Percentiles rank a stretch among this genome's conserved stretches.
These are phyloP conservation scores for Metarhizium humberi DNA, from an alignment of 2,329 filamentous ascomycete species.

Conservation along the genomic window DNA sequence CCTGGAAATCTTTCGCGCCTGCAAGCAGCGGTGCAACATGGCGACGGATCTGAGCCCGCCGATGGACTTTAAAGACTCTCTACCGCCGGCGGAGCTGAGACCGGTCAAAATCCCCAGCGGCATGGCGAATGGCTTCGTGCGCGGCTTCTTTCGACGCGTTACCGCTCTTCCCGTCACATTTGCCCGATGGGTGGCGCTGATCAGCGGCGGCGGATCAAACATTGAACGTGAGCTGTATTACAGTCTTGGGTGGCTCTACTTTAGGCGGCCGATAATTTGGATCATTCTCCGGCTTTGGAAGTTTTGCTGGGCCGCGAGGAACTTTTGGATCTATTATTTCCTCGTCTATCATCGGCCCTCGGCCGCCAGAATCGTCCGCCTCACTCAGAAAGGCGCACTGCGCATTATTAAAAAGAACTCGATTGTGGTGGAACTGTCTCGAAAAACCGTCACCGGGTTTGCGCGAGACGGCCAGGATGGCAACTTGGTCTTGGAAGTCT, in stretches of 20 bases:
- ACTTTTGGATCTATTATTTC: slow-evolving; percentile 21
- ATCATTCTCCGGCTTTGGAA: slow-evolving; percentile 21
- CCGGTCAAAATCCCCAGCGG: background rate
- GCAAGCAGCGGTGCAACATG: background rate
- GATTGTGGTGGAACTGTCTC: background rate
- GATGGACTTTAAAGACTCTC: background rate
- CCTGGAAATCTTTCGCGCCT: background rate
- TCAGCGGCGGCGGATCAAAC: slow-evolving; percentile 24
- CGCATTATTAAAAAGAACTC: slow-evolving; percentile 16
- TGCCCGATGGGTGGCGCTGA: slow-evolving; percentile 23
- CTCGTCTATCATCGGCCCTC: slow-evolving; percentile 23
- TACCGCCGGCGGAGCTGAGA: background rate
- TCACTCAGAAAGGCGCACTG: slow-evolving; percentile 21
- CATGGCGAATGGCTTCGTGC: background rate
- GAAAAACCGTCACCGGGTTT: background rate
- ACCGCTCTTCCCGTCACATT: slow-evolving; percentile 15
- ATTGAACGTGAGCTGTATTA: slow-evolving; percentile 27
- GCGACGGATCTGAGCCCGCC: background rate
- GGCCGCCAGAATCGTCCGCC: slow-evolving; percentile 20
- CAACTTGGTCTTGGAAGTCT: slow-evolving; percentile 19
- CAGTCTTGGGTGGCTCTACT: slow-evolving; percentile 16
- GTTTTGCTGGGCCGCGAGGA: slow-evolving; percentile 19
- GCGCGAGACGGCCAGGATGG: background rate
- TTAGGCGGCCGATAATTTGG: slow-evolving; percentile 14
- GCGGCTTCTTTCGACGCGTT: slow-evolving; percentile 9